Evolutionary conservation across 2,329 filamentous ascomycete genomes (phyloP).

Genomic region (Myriosclerotinia scirpicola): DNA sequence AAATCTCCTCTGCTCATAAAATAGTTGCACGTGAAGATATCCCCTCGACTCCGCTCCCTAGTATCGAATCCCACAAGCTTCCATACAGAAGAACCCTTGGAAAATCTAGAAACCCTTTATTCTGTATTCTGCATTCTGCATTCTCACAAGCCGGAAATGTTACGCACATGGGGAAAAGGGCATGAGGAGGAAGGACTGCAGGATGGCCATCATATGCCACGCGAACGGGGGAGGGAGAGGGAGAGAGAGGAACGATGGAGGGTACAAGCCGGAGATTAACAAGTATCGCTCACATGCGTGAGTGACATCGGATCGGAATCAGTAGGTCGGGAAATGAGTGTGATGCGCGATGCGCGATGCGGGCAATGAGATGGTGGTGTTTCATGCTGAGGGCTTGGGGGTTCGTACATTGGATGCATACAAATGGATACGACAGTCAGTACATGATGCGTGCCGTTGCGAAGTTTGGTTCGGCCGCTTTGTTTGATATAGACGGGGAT

Average conservation of each 20-base stretch:
- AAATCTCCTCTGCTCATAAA: no score
- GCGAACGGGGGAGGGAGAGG: neutral
- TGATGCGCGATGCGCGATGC: neutral
- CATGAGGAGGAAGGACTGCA: neutral
- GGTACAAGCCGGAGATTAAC: neutral
- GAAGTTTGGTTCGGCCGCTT: neutral
- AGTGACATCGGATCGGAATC: neutral
- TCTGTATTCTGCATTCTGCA: no score
- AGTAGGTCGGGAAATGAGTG: neutral
- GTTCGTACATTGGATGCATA: neutral
- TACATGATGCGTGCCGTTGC: neutral
- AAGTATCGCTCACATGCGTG: neutral
- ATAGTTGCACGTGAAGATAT: no score
- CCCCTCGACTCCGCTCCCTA: no score
- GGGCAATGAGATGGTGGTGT: neutral
- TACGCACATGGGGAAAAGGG: no score
- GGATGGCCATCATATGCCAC: neutral
- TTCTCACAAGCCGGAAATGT: no score
- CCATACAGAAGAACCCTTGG: no score
- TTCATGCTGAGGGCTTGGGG: constrained; percentile 2
- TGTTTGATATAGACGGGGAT: neutral
- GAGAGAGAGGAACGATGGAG: no score
- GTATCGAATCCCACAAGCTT: neutral
- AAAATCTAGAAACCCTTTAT: neutral
- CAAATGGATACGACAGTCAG: no score